Conservation (phyloP, 345 rosid genomes). For the Viola odorata region DNA sequence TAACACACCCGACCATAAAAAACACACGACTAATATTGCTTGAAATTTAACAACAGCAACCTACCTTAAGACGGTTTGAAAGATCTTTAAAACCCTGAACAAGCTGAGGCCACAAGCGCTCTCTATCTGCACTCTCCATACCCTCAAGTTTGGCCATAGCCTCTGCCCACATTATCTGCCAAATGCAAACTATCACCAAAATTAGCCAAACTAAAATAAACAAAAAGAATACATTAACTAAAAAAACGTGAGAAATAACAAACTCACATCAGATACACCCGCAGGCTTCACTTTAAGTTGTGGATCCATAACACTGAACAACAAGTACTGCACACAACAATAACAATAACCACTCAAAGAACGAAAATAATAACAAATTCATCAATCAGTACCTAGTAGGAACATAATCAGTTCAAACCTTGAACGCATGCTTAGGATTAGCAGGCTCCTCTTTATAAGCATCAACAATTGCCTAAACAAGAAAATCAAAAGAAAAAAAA, state of each 20-base stretch:
- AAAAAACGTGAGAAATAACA: background rate
- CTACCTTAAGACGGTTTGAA: constrained; percentile 86
- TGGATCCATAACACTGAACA: constrained; percentile 82
- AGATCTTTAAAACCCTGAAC: constrained; percentile 94
- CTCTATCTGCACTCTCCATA: constrained; percentile 84
- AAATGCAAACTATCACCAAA: constrained; percentile 36
- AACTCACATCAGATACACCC: constrained; percentile 89
- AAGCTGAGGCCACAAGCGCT: constrained; percentile 98
- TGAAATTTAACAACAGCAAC: constrained; percentile 28
- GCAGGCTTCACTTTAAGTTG: constrained; percentile 77
- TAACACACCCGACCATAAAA: background rate
- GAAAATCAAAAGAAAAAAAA: constrained; percentile 2
- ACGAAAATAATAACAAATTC: background rate
- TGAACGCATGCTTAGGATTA: constrained; percentile 79
- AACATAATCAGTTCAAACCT: constrained; percentile 41
- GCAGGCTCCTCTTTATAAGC: constrained; percentile 91
- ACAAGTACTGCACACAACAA: constrained; percentile 57
- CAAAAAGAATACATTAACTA: constrained; percentile 1
- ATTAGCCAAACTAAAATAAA: constrained; percentile 21
- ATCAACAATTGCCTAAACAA: constrained; percentile 70
- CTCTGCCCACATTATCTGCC: constrained; percentile 97
- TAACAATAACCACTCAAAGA: constrained; percentile 12
- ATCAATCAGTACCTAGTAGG: background rate
- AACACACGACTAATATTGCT: background rate
- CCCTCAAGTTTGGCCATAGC: constrained; percentile 92